A percentile compares a stretch with the other conserved stretches of the same genome.
Evolutionary conservation across 768 basidiomycete species (phyloP).

Genomic region (Agaricus subrufescens): DNA sequence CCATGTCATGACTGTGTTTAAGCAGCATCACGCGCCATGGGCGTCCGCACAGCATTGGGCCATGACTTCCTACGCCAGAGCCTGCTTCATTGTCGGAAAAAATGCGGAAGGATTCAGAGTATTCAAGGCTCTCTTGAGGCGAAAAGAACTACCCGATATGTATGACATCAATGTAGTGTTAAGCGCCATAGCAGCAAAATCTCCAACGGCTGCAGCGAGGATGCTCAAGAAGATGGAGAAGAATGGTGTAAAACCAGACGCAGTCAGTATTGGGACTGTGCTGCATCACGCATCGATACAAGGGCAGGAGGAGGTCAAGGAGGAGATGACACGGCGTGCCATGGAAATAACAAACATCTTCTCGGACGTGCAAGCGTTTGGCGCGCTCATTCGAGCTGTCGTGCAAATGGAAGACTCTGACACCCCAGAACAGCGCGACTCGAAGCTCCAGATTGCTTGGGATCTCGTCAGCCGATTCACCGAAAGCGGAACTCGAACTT

Average conservation of each 20-base stretch:
- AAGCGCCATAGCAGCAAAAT: constrained; percentile 43
- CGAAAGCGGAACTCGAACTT: constrained; percentile 28
- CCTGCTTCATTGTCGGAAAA: constrained; percentile 52
- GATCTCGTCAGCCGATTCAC: constrained; percentile 34
- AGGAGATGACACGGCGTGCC: constrained; percentile 35
- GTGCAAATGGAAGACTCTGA: constrained; percentile 22
- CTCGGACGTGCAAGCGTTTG: constrained; percentile 46
- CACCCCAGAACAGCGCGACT: constrained; percentile 18
- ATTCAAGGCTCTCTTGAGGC: constrained; percentile 41
- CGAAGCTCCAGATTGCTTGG: constrained; percentile 36
- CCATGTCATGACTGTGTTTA: constrained; percentile 41
- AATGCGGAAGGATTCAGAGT: constrained; percentile 40
- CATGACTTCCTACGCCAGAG: constrained; percentile 60
- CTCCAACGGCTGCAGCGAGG: constrained; percentile 39
- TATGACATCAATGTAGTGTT: constrained; percentile 65
- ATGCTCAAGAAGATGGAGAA: constrained; percentile 49
- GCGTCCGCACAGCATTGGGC: constrained; percentile 39
- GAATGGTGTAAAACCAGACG: constrained; percentile 45
- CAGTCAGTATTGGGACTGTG: constrained; percentile 55
- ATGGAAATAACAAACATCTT: constrained; percentile 25
- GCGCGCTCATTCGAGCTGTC: constrained; percentile 40
- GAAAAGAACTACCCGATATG: constrained; percentile 52
- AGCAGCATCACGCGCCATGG: constrained; percentile 39
- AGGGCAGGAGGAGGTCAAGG: constrained; percentile 38
- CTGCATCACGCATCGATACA: constrained; percentile 51